phyloP scores from a whole-genome alignment of 2,329 filamentous ascomycete species.

The Fusarium pseudonygamai region DNA sequence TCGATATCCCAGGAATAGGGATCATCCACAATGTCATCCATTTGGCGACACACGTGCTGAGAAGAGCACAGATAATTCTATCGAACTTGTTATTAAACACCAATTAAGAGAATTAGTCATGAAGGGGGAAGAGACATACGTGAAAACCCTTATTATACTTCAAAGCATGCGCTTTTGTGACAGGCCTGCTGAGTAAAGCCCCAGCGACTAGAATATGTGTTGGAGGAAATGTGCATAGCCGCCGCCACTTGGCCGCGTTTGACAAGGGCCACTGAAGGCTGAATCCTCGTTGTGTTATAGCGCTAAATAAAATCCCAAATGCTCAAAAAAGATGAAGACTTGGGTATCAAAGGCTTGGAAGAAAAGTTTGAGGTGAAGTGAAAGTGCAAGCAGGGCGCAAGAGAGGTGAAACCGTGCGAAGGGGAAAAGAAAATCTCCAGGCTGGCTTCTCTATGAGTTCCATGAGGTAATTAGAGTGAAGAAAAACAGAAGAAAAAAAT shows the following conservation, averaged over 20 bases:
- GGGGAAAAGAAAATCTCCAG: not conserved
- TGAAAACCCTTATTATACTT: not conserved
- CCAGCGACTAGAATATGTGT: constrained; percentile 15
- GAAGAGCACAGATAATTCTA: constrained; percentile 1
- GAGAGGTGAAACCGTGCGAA: not conserved
- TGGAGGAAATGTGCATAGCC: constrained; percentile 31
- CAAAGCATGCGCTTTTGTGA: constrained; percentile 18
- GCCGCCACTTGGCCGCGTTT: constrained; percentile 16
- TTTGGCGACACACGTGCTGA: constrained; percentile 21
- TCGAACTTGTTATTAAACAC: not conserved
- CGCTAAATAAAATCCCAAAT: not conserved
- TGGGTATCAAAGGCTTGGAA: not conserved
- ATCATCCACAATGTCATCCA: constrained; percentile 57
- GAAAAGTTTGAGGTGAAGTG: not conserved
- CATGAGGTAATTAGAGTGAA: not conserved
- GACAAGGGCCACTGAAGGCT: not conserved
- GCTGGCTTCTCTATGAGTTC: not conserved
- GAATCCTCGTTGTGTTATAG: not conserved
- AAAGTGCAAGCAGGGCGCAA: not conserved
- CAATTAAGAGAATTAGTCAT: not conserved
- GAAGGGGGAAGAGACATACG: not conserved
- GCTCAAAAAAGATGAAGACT: not conserved
- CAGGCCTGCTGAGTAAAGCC: constrained; percentile 21
- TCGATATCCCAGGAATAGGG: constrained; percentile 80
- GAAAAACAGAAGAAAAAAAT: not conserved